Base-by-base conservation (phyloP, 2,329 filamentous ascomycete species). In the Sclerotinia minor region DNA sequence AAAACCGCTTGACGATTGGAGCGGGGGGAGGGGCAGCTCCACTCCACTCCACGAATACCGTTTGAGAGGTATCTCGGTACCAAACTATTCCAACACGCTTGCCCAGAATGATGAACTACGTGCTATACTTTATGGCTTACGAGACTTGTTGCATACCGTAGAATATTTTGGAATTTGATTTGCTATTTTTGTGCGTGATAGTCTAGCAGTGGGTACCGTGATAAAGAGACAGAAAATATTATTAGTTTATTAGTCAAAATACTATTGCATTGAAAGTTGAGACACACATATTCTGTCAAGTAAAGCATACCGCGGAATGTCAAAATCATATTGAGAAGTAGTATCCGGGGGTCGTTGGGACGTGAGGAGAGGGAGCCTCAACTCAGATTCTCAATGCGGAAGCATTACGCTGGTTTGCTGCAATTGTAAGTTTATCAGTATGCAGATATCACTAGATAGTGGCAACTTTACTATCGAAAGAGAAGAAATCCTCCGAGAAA, bases 1-100 rank as follows among this genome's bases (percentile, higher is more conserved):
- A 61, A 50, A 50, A 38, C 32, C 58, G 58, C 58, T 50, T 35
- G 45, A 21, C 58, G 45, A 61, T 61, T 61, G 58, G 58, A 61
- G 58, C 29, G 58, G 21, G 58, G 58, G 47, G 58, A 60, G 21
- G 29, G 15, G 29, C 45, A 50, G 44, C 58, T 50, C 58, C 58
- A 61, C 58, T 50, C 58, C 44, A 61, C 45, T 50, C 58, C 29
- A 61, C 21, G 44, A 49, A 29, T 50, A 49, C 29, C 29, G 29
- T 50, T 61, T 8, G 29, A 26, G 35, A 50, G 29, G 26, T 24
- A 50, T 61, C 44, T 61, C 45, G 58, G 35, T 61, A 61, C 29
- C 58, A 35, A 49, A 50, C 29, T 26, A 38, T 61, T 44, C n/a
- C 35, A 44, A 26, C 9, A 58, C 54, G 24, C n/a, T 41, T 61